Evolutionary conservation across 2,329 filamentous ascomycete genomes (phyloP), one percentile per base, ranked within the genome.

Genomic region (Phoma herbarum): DNA sequence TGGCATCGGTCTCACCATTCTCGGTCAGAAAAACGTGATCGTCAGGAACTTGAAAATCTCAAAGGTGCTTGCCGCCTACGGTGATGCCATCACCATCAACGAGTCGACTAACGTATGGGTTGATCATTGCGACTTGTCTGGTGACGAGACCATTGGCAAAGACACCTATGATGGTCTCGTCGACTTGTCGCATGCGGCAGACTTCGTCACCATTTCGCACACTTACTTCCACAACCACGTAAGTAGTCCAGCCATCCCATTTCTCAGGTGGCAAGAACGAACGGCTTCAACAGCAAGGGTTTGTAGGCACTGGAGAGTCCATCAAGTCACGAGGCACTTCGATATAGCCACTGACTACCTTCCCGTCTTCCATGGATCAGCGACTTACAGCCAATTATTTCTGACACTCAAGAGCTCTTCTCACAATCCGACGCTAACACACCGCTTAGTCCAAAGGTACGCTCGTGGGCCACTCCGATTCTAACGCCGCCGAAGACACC

Each of bases 91-190:
- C 64, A 83, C 81, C 62, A 84, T 88, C 59, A 82, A 88, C 75
- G 70, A 72, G 7, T 82, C 83, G 0, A 83, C 71, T 47, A 87
- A 88, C 63, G 81, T 73, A 33, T 71, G 88, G 88, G 79, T 90
- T 48, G 88, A 90, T 75, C 87, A 90, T 78, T 82, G 82, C 70
- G 87, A 90, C 62, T 79, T 90, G 2, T 86, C 84, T 25, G 83
- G 88, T 14, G 70, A 70, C 12, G 51, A 70, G 31, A 65, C 53
- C 0, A 65, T 67, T 3, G 65, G 62, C 49, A 72, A 71, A 26
- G 69, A 72, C 35, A 65, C 61, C 11, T 72, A 71, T 33, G 68
- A 72, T 43, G 69, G 69, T 0, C 74, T 79, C 82, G 67, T 85
- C 80, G 88, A 90, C 66, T 78, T 85, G 55, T 88, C 83, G 46